These are phyloP conservation scores for Hypholoma sublateritium DNA, from an alignment of 768 basidiomycete species.

Conservation along the genomic window DNA sequence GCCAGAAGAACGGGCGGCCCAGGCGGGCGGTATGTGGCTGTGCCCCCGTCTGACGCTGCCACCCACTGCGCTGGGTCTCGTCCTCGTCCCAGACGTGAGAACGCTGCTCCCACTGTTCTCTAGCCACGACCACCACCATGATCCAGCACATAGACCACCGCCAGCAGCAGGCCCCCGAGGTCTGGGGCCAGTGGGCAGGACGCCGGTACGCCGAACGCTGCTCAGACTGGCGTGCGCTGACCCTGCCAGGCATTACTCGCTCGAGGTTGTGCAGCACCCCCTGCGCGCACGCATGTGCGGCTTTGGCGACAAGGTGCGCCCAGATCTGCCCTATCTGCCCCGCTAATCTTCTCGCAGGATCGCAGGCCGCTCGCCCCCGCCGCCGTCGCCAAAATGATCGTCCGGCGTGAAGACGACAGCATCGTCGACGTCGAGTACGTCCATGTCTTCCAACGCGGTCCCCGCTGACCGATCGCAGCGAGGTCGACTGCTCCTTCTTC, in stretches of 20 bases:
- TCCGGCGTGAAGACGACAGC: slow-evolving; percentile 64
- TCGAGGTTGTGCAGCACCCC: slow-evolving; percentile 87
- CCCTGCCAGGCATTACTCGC: slow-evolving; percentile 65
- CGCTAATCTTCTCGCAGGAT: slow-evolving; percentile 54
- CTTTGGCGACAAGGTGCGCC: slow-evolving; percentile 87
- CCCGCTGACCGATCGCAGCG: slow-evolving; percentile 43
- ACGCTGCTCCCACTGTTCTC: slow-evolving; percentile 10
- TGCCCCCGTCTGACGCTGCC: slow-evolving; percentile 14
- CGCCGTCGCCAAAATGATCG: slow-evolving; percentile 82
- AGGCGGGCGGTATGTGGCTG: slow-evolving; percentile 25
- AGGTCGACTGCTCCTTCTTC: slow-evolving; percentile 86
- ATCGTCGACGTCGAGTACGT: slow-evolving; percentile 77
- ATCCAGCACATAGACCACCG: slow-evolving; percentile 63
- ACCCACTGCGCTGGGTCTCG: slow-evolving; percentile 44
- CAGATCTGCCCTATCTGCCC: slow-evolving; percentile 9
- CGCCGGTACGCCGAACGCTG: slow-evolving; percentile 47
- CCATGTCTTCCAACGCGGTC: neutral
- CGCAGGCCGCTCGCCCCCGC: slow-evolving; percentile 91
- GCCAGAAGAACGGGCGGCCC: slow-evolving; percentile 27
- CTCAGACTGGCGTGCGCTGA: slow-evolving; percentile 4
- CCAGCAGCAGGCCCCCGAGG: slow-evolving; percentile 48
- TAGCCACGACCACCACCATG: slow-evolving; percentile 40
- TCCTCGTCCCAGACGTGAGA: slow-evolving; percentile 18
- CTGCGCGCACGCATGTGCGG: slow-evolving; percentile 93
- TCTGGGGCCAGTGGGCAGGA: slow-evolving; percentile 73